Evolutionary conservation across 1,284 basidiomycete species (phyloP).

Genomic region (Pterulicium gracile): DNA sequence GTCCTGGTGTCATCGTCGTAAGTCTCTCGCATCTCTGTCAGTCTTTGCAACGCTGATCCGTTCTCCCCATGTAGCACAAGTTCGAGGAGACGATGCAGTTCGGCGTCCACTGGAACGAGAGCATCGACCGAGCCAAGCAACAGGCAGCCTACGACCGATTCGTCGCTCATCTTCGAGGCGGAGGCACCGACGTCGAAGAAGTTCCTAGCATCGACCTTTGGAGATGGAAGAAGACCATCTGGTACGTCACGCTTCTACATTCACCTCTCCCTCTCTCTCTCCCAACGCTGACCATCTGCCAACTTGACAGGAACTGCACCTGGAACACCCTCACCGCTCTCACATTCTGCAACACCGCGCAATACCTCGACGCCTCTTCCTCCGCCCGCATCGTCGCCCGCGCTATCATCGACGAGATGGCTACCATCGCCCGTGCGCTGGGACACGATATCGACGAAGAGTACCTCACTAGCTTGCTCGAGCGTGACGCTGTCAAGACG

Average conservation of each 20-base stretch:
- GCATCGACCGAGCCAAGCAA: background rate
- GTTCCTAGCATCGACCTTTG: slow-evolving; percentile 4
- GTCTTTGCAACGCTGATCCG: background rate
- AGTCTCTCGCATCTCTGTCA: background rate
- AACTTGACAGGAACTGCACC: slow-evolving; percentile 4
- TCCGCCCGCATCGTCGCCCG: slow-evolving; percentile 4
- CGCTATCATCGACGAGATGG: slow-evolving; percentile 6
- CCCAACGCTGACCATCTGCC: background rate
- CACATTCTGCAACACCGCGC: slow-evolving; percentile 5
- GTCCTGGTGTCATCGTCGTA: slow-evolving; percentile 3
- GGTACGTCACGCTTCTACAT: background rate
- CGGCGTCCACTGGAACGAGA: slow-evolving; percentile 4
- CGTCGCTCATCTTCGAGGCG: background rate
- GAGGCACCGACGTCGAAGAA: slow-evolving; percentile 5
- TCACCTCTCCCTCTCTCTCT: background rate
- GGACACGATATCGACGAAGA: slow-evolving; percentile 5
- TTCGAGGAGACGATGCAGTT: slow-evolving; percentile 5
- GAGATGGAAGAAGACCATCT: slow-evolving; percentile 6
- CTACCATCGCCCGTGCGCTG: slow-evolving; percentile 2
- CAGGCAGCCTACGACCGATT: slow-evolving; percentile 4
- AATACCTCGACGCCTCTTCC: slow-evolving; percentile 5
- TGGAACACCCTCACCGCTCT: slow-evolving; percentile 5
- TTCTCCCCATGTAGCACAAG: slow-evolving; percentile 2
- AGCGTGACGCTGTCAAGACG: background rate
- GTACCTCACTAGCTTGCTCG: slow-evolving; percentile 1